Evolutionary conservation across 768 basidiomycete species (phyloP).

Genomic region (Boletellus ananiceps): DNA sequence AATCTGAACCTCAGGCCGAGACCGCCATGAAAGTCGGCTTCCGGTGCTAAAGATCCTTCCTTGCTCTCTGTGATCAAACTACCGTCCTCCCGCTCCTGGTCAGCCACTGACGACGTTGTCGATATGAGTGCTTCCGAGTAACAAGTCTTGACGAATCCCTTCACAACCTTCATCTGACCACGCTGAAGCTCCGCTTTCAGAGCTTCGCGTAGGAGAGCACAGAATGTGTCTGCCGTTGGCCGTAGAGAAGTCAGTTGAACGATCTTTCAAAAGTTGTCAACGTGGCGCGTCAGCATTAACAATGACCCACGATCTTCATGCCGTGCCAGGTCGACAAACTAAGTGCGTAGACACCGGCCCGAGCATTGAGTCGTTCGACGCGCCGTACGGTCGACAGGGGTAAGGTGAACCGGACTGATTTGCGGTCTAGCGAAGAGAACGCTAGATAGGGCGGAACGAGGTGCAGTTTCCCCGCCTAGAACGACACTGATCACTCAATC

Average conservation of each 20-base stretch:
- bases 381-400: constrained; percentile 90
- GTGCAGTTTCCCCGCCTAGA: constrained; percentile 84
- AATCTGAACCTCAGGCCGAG: constrained; percentile 82
- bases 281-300: constrained; percentile 1
- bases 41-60: constrained; percentile 41
- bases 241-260: constrained; percentile 91
- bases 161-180: constrained; percentile 91
- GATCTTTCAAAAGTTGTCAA: constrained; percentile 43
- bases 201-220: constrained; percentile 79
- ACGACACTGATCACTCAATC: not conserved
- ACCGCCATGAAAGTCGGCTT: constrained; percentile 67
- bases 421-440: constrained; percentile 87
- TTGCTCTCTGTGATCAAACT: constrained; percentile 54
- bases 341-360: constrained; percentile 94
- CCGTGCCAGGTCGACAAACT: constrained; percentile 93
- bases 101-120: constrained; percentile 50
- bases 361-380: constrained; percentile 89
- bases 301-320: constrained; percentile 69
- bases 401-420: constrained; percentile 86
- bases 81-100: constrained; percentile 66
- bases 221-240: constrained; percentile 92
- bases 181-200: constrained; percentile 86
- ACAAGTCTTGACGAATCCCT: constrained; percentile 85
- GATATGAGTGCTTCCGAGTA: constrained; percentile 89
- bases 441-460: constrained; percentile 86